These are phyloP conservation scores for Perkinsus chesapeaki DNA, from an alignment of 169 alveolate genomes.

Conservation along the genomic window DNA sequence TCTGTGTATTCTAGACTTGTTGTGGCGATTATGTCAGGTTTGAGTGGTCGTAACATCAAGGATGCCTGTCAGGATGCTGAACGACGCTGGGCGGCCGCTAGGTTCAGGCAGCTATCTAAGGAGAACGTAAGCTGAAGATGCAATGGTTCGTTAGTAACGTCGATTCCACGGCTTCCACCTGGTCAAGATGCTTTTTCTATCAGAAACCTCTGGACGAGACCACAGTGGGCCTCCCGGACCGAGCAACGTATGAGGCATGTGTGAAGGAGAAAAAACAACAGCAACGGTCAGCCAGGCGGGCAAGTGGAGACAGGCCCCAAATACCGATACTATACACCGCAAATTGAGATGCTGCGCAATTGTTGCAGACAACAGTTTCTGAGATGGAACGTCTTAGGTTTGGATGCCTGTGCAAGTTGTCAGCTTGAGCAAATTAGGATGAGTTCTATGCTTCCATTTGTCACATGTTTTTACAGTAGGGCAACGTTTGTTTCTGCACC, in stretches of 20 bases:
- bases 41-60: slow-evolving; percentile 20
- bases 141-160: background rate
- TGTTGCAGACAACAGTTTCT: background rate
- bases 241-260: background rate
- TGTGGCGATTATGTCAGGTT: background rate
- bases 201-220: background rate
- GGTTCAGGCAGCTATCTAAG: slow-evolving; percentile 38
- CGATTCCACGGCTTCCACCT: too few relatives aligned
- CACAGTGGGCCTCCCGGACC: background rate
- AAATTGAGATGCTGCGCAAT: background rate
- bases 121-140: background rate
- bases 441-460: too few relatives aligned
- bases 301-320: background rate
- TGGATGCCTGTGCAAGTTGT: too few relatives aligned
- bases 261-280: background rate
- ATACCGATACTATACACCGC: background rate
- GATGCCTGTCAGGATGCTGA: slow-evolving; percentile 76
- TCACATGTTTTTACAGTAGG: too few relatives aligned
- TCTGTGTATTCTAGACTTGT: background rate
- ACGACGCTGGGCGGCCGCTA: slow-evolving; percentile 69
- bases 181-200: background rate
- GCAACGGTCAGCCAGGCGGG: background rate
- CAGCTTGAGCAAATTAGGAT: too few relatives aligned
- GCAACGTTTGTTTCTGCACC: too few relatives aligned
- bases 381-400: too few relatives aligned